A percentile compares a stretch with the other conserved stretches of the same genome.
phyloP scores from a whole-genome alignment of 495 filamentous ascomycete species.

The Trichodelitschia bisporula region DNA sequence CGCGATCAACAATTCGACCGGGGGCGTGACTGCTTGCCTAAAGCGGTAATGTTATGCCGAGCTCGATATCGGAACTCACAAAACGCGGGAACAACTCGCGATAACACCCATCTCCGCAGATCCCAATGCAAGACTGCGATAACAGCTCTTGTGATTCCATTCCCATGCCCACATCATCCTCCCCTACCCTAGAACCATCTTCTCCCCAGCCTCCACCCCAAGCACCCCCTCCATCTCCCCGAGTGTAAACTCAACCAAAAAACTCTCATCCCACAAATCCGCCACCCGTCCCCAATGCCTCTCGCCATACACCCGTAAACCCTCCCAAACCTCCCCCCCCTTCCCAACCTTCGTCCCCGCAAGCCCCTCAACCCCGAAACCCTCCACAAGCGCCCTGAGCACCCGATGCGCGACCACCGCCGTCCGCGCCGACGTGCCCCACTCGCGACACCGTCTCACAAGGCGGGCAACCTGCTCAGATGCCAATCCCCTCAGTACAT shows the following conservation, averaged over 20 bases:
- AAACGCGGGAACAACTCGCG: too few species aligned
- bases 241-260: constrained; percentile 76
- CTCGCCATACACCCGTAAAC: constrained; percentile 67
- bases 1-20: too few species aligned
- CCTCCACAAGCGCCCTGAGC: constrained; percentile 51
- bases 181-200: constrained; percentile 2
- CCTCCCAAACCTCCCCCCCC: constrained; percentile 54
- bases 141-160: too few species aligned
- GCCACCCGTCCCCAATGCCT: constrained; percentile 72
- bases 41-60: too few species aligned
- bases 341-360: constrained; percentile 14
- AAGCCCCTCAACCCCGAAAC: constrained; percentile 20
- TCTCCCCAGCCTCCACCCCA: constrained; percentile 7
- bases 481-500: constrained; percentile 52
- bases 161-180: constrained; percentile 8
- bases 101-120: too few species aligned
- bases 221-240: constrained; percentile 69
- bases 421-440: constrained; percentile 90
- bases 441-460: constrained; percentile 61
- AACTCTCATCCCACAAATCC: constrained; percentile 82
- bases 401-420: constrained; percentile 66
- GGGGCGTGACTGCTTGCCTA: too few species aligned
- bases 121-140: too few species aligned
- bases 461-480: constrained; percentile 64
- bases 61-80: too few species aligned